Evolutionary conservation across 176 grass and related monocot species (phyloP), one percentile per base, ranked within the genome.

Genomic region (Poa annua): DNA sequence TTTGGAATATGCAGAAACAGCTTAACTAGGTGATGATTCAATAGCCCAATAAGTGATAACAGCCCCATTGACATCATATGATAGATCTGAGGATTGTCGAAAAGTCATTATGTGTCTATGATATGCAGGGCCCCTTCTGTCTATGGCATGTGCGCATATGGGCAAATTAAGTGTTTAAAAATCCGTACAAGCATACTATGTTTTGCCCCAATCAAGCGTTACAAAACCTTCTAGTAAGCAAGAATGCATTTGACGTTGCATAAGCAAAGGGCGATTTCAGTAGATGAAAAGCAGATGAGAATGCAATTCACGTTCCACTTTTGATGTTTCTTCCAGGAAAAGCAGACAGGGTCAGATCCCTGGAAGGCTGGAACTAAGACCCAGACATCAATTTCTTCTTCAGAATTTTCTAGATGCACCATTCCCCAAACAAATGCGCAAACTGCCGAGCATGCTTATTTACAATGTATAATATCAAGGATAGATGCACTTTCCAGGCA

Each of bases 381-480:
- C 66, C 3, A 26, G 8, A 12, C 59, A 32, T 78, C 13, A 8
- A 3, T 29, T 61, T 52, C 48, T 50, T 19, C 16, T 74, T 75
- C 1, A 45, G 39, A 79, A 20, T 77, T 68, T 8, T 65, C 45
- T 54, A 39, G 2, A 47, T 4, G 63, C 33, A 41, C 20, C 26
- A 29, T 41, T 42, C 25, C 24, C 11, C 72, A 26, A 77, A 68
- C 7, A 66, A 68, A 12, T 7, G 42, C 4, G 12, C 21, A 45
- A 84, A 66, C 45, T 49, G 21, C 17, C 3, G 1, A 25, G 6
- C 33, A 29, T 77, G 45, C 15, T 70, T 85, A 29, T 61, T 77
- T 78, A 77, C 19, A 55, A 60, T 57, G 20, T 72, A n/a, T n/a
- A n/a, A n/a, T n/a, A n/a, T n/a, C n/a, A 60, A 70, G 35, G 7